Base-by-base conservation (phyloP, 78 protist genomes). In the Tieghemostelium lacteum region DNA sequence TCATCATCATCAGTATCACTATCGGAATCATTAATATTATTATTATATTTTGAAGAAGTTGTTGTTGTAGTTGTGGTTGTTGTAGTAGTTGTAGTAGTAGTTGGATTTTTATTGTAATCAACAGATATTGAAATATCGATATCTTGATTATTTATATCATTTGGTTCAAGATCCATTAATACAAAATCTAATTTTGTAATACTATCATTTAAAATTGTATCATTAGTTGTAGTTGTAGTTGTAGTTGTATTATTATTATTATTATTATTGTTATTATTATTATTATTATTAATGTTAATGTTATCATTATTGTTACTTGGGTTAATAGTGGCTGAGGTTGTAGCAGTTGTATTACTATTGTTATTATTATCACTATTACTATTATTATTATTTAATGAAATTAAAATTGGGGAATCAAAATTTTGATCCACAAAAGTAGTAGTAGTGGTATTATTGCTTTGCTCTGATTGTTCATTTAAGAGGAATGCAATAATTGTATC, bases 291-390 rank as follows among this genome's bases (percentile, higher is more conserved):
- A 65, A 37, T 65, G 37, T n/a, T 65, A 37, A 20, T 39, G 37
- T 22, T 65, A n/a, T 37, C 37, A 37, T 39, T 65, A n/a, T 65
- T 65, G 34, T 39, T 65, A n/a, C 34, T 37, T 7, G 17, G n/a
- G n/a, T 64, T 64, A 37, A 22, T 64, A 64, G 31, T 39, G 22
- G 20, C 36, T 29, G 31, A 22, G 36, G 31, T 64, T 36, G 31
- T 64, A 39, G 10, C 10, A n/a, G 33, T 37, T 16, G 17, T 64
- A 64, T 64, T 36, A 37, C 19, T 64, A 64, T 64, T 39, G 22
- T 64, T 64, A 64, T 64, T 64, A 64, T 64, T 64, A 64, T 64
- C 36, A 39, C 22, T 64, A 39, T 64, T 64, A 37, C 36, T 64
- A 22, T 36, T 64, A 37, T 67, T 28, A 14, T 26, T 67, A 16